These are phyloP conservation scores for Vicia villosa DNA, from an alignment of 306 rosid species.

Conservation along the genomic window DNA sequence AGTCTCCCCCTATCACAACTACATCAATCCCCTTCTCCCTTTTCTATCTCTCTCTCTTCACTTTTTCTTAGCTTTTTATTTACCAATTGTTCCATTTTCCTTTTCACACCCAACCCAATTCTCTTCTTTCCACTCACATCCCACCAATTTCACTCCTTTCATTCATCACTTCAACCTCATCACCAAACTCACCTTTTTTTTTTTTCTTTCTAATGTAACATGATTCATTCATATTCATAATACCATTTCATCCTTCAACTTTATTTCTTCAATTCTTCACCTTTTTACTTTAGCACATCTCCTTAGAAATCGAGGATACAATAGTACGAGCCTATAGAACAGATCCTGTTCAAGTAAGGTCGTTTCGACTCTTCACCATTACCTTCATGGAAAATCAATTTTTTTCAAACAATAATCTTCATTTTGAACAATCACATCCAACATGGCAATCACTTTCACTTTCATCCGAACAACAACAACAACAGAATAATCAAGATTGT, in stretches of 20 bases:
- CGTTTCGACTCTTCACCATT: neutral
- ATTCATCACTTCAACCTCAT: conserved; percentile 21
- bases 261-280: neutral
- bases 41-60: conserved; percentile 21
- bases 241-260: conserved; percentile 1
- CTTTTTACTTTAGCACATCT: no score
- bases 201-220: conserved; percentile 30
- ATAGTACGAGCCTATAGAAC: no score
- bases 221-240: conserved; percentile 13
- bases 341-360: no score
- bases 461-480: conserved; percentile 1
- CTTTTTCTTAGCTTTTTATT: conserved; percentile 35
- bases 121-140: conserved; percentile 30
- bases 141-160: conserved; percentile 28
- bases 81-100: conserved; percentile 32
- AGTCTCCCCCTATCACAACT: conserved; percentile 36
- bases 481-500: conserved; percentile 47
- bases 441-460: conserved; percentile 55
- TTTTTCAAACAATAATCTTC: conserved; percentile 56
- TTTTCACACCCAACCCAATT: conserved; percentile 34
- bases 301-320: no score
- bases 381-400: conserved; percentile 54
- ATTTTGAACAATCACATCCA: conserved; percentile 43
- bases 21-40: conserved; percentile 28
- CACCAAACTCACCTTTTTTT: conserved; percentile 10